A percentile compares a stretch with the other conserved stretches of the same genome.
phyloP scores from a whole-genome alignment of 257 asterid species.

The Rauvolfia tetraphylla region DNA sequence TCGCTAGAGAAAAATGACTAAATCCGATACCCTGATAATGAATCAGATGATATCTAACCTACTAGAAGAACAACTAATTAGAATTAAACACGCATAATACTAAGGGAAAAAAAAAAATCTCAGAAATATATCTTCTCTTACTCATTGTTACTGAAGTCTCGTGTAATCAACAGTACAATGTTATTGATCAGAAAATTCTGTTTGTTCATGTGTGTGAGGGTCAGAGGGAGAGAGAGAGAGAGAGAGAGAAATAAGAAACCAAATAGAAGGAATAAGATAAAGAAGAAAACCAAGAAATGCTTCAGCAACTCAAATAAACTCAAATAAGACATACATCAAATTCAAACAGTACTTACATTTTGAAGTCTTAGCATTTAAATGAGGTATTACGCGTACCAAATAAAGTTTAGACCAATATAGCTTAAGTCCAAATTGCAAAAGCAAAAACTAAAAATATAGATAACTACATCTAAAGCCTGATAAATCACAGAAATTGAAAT shows the following conservation, averaged over 20 bases:
- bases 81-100: no score
- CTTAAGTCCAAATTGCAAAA: not conserved
- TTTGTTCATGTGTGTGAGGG: no score
- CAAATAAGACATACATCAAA: not conserved
- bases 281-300: not conserved
- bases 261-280: no score
- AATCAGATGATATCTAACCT: not conserved
- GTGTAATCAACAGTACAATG: no score
- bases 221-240: no score
- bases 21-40: not conserved
- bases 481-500: not conserved
- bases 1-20: no score
- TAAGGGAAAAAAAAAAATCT: no score
- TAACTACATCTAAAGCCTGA: not conserved
- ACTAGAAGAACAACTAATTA: not conserved
- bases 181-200: no score
- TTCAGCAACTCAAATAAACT: not conserved
- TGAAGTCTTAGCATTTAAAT: not conserved
- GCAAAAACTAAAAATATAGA: not conserved
- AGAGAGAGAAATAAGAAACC: no score
- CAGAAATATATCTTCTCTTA: no score
- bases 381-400: slow-evolving; percentile 12
- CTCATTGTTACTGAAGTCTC: no score
- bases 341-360: not conserved
- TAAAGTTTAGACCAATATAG: not conserved